Percentiles rank a stretch among this genome's conserved stretches.
phyloP scores from a whole-genome alignment of 352 stramenopile species.

The Phytophthora citricola region DNA sequence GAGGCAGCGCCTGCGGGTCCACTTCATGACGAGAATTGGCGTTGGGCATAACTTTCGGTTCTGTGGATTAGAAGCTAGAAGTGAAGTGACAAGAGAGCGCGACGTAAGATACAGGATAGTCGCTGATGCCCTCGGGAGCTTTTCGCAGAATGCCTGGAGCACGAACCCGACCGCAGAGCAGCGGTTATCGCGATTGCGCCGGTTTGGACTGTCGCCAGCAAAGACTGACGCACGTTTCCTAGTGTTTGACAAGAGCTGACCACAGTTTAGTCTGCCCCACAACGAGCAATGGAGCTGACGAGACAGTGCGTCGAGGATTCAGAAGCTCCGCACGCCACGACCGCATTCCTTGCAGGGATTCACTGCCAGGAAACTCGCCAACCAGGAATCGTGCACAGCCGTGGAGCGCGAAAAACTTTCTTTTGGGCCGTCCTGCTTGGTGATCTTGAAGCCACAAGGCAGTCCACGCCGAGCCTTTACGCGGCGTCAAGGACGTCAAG shows the following conservation, averaged over 20 bases:
- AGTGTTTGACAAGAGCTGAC: constrained; percentile 28
- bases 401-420: constrained; percentile 11
- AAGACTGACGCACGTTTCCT: constrained; percentile 25
- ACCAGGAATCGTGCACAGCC: constrained; percentile 16
- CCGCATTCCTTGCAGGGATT: background rate
- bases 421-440: constrained; percentile 14
- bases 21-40: too few relatives aligned
- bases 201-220: constrained; percentile 22
- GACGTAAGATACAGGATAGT: background rate
- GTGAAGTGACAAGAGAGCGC: constrained; percentile 14
- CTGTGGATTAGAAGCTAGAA: constrained; percentile 1
- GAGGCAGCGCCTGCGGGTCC: constrained; percentile 22
- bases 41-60: background rate
- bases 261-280: constrained; percentile 6
- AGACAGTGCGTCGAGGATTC: constrained; percentile 18
- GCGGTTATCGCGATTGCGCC: constrained; percentile 18
- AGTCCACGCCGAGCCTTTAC: constrained; percentile 20
- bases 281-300: background rate
- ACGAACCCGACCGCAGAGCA: constrained; percentile 1
- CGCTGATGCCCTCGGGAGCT: constrained; percentile 21
- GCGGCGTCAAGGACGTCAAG: constrained; percentile 4
- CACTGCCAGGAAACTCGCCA: constrained; percentile 8
- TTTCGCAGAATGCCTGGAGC: constrained; percentile 37
- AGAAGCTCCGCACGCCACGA: constrained; percentile 6
- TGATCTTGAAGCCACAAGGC: constrained; percentile 19